Percentiles rank a stretch among this genome's conserved stretches.
Evolutionary conservation across 352 stramenopile genomes (phyloP).

Genomic region (Globisporangium recalcitrans): DNA sequence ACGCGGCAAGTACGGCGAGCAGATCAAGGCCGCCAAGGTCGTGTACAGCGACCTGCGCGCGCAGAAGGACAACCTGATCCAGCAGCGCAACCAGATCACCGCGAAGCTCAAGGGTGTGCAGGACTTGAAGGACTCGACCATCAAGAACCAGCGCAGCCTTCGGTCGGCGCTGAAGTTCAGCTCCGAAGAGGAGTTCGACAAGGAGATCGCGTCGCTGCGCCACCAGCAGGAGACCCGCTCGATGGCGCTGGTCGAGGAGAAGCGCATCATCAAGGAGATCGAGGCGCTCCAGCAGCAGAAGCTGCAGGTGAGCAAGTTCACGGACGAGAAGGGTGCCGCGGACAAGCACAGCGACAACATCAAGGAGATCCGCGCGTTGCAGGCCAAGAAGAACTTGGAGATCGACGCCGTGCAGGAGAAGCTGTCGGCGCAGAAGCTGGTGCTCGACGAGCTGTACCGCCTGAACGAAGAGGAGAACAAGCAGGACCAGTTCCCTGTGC

Average conservation of each 20-base stretch:
- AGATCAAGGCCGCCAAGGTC: conserved; percentile 87
- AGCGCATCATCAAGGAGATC: conserved; percentile 97
- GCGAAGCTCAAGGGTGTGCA: conserved; percentile 79
- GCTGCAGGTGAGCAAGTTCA: conserved; percentile 78
- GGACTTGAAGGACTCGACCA: conserved; percentile 70
- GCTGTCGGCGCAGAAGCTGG: conserved; percentile 83
- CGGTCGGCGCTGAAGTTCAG: conserved; percentile 83
- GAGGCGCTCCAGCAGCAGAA: conserved; percentile 89
- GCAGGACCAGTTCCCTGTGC: conserved; percentile 74
- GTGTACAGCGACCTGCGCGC: conserved; percentile 75
- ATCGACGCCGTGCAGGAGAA: conserved; percentile 93
- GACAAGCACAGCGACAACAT: conserved; percentile 80
- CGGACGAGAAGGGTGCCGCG: conserved; percentile 75
- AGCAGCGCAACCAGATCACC: conserved; percentile 76
- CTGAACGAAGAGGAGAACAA: conserved; percentile 88
- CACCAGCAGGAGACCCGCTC: conserved; percentile 92
- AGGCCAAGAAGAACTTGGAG: conserved; percentile 92
- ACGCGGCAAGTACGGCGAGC: conserved; percentile 75
- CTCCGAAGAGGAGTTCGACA: conserved; percentile 88
- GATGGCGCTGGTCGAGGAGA: conserved; percentile 95
- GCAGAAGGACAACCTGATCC: conserved; percentile 85
- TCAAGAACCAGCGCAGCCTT: conserved; percentile 63
- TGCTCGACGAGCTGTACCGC: conserved; percentile 87
- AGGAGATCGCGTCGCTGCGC: conserved; percentile 86
- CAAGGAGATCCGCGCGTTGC: conserved; percentile 62